These are phyloP conservation scores for Paradendryphiella salina DNA, from an alignment of 2,329 filamentous ascomycete species.

Conservation along the genomic window DNA sequence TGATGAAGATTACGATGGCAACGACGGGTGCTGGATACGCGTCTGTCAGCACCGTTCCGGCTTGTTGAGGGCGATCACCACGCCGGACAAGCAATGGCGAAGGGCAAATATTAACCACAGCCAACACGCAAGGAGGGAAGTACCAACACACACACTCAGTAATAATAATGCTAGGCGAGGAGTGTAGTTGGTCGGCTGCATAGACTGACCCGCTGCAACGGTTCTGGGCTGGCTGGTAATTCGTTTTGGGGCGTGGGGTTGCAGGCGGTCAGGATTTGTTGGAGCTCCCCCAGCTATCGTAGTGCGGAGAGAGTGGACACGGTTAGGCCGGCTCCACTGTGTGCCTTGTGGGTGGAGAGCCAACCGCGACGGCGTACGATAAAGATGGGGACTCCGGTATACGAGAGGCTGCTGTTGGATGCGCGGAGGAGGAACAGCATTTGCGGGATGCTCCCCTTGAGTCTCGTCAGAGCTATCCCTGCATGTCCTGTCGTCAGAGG, in stretches of 20 bases:
- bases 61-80: constrained; percentile 18
- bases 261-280: constrained; percentile 14
- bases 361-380: constrained; percentile 19
- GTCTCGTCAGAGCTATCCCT: constrained; percentile 30
- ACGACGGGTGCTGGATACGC: constrained; percentile 12
- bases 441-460: constrained; percentile 4
- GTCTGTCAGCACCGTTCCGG: constrained; percentile 27
- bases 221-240: neutral
- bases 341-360: constrained; percentile 24
- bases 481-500: constrained; percentile 33
- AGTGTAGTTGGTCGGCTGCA: neutral
- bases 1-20: constrained; percentile 1
- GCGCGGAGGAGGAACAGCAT: constrained; percentile 11
- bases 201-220: neutral
- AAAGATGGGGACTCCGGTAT: constrained; percentile 27
- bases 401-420: constrained; percentile 11
- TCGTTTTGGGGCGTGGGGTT: constrained; percentile 9
- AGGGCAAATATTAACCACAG: neutral
- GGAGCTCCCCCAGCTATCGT: constrained; percentile 1
- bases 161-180: neutral
- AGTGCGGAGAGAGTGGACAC: constrained; percentile 8
- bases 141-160: neutral
- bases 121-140: no score
- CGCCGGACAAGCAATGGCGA: neutral
- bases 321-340: constrained; percentile 16